A percentile compares a stretch with the other conserved stretches of the same genome.
These are phyloP conservation scores for Raphanus hybrid DNA, from an alignment of 441 rosid genomes.

Conservation along the genomic window DNA sequence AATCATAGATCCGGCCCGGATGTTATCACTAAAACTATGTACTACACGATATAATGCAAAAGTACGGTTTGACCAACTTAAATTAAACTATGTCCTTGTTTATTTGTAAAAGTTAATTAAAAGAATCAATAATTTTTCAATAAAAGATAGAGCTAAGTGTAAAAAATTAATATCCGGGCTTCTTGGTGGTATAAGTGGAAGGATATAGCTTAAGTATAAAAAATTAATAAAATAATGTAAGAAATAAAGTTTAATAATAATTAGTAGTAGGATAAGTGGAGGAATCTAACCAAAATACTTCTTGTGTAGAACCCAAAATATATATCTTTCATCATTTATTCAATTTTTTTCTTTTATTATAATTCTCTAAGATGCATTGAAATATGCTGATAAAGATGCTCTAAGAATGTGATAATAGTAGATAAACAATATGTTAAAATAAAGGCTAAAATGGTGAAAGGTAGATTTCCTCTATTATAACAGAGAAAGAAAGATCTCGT, in stretches of 20 bases:
- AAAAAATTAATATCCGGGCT: background rate
- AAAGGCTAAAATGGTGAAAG: constrained; percentile 24
- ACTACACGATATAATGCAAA: background rate
- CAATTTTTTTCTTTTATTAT: too few relatives aligned
- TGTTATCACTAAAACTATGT: background rate
- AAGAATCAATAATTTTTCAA: background rate
- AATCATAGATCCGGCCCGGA: too few relatives aligned
- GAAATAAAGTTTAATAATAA: too few relatives aligned
- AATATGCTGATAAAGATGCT: background rate
- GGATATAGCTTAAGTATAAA: too few relatives aligned
- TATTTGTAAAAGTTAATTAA: too few relatives aligned
- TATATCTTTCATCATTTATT: too few relatives aligned
- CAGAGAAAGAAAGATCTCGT: background rate
- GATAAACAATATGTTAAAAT: constrained; percentile 1
- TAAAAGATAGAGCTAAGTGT: background rate
- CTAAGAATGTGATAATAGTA: background rate
- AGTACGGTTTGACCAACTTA: background rate
- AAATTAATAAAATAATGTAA: too few relatives aligned
- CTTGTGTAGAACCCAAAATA: too few relatives aligned
- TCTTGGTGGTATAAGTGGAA: too few relatives aligned
- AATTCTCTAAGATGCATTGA: too few relatives aligned
- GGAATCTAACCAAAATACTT: too few relatives aligned
- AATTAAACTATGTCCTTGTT: background rate
- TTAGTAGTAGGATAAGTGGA: too few relatives aligned
- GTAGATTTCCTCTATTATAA: background rate